phyloP scores from a whole-genome alignment of 2,329 filamentous ascomycete species.

The Neofusicoccum sp. region DNA sequence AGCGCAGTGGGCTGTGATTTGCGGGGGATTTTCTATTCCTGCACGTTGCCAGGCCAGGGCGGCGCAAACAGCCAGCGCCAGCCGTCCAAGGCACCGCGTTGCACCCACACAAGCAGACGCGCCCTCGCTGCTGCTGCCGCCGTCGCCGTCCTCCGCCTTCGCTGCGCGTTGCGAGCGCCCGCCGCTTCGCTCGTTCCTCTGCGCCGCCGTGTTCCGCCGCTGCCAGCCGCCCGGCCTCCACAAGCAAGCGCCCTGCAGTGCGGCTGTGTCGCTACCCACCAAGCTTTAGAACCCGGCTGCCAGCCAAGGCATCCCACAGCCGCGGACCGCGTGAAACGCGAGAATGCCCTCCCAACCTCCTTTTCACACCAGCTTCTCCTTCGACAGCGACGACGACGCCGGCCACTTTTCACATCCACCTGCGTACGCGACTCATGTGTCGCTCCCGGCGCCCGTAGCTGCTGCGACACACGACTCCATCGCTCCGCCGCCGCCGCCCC shows the following conservation, averaged over 20 bases:
- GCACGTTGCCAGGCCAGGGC: conserved; percentile 2
- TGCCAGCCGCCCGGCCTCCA: not conserved
- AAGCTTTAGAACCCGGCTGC: conserved; percentile 14
- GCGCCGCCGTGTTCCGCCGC: not conserved
- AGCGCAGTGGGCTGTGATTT: not conserved
- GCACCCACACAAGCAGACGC: not conserved
- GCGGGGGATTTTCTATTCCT: conserved; percentile 5
- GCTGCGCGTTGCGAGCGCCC: not conserved
- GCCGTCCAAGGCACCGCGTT: conserved; percentile 1
- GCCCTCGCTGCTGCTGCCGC: not conserved
- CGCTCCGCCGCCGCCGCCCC: conserved; percentile 7
- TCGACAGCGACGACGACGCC: conserved; percentile 8
- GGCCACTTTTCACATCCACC: not conserved
- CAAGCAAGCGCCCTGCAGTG: not conserved
- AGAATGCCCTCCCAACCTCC: conserved; percentile 17
- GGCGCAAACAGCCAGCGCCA: not conserved
- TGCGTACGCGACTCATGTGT: not conserved
- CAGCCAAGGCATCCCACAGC: conserved; percentile 17
- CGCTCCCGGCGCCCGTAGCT: not conserved
- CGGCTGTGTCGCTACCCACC: conserved; percentile 1
- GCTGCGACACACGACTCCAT: not conserved
- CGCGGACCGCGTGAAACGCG: conserved; percentile 13
- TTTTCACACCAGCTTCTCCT: conserved; percentile 11
- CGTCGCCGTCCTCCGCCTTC: not conserved
- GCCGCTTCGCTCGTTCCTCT: not conserved